Evolutionary conservation across 2,329 filamentous ascomycete genomes (phyloP), one percentile per base, ranked within the genome.

Genomic region (Colletotrichum viniferum): DNA sequence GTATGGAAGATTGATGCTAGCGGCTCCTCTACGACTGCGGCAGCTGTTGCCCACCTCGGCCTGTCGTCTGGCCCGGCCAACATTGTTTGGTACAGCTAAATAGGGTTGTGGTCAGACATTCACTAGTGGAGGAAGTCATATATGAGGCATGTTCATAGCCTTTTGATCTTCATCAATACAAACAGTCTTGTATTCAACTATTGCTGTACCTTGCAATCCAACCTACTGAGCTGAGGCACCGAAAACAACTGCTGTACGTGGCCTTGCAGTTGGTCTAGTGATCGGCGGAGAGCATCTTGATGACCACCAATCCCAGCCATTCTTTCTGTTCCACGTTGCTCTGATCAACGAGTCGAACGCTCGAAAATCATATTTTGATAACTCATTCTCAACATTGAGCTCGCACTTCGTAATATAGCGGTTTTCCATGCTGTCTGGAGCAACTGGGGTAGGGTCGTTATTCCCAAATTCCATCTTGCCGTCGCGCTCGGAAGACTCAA

Each of bases 1-100:
- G 77, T 85, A 10, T 85, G 82, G 83, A 79, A 83, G 76, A 77
- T 82, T 34, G 73, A 74, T 3, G 77, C 74, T 4, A 77, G 79
- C 56, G 76, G 61, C 10, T 26, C 58, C 6, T 55, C 60, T 4
- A 58, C 58, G 21, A 73, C 71, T 21, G 65, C 71, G 5, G 62
- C 58, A 14, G 71, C 71, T 12, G 58, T 69, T 7, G 65, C 65
- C 10, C 71, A 69, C 26, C 65, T 73, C 4, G 56, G 38, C 13
- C 18, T 73, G 28, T 58, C 28, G 4, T 73, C 65, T 4, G 71
- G 71, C 7, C 65, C 71, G 13, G 65, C 71, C 7, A 73, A 73
- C n/a, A 66, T 69, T 16, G 65, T 73, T 32, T 73, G 65, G 71
- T 73, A 73, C n/a, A 73, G 71, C 71, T 73, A 28, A 34, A 30